phyloP scores from a whole-genome alignment of 495 filamentous ascomycete species.

The Penicillium argentinense region DNA sequence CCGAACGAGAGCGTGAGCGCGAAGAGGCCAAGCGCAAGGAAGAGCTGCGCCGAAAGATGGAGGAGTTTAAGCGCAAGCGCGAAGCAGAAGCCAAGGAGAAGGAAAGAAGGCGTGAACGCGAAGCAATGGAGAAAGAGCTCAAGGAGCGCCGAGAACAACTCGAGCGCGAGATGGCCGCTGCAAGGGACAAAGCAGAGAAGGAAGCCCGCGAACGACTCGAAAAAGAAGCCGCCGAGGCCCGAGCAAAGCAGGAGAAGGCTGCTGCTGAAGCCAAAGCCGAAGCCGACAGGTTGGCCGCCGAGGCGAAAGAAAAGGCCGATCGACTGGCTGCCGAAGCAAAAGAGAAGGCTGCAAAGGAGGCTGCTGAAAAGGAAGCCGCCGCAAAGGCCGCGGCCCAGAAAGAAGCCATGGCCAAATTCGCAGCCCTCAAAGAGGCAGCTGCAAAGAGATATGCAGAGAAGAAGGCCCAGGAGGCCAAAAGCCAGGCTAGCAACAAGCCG shows the following conservation, averaged over 20 bases:
- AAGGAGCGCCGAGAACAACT: constrained; percentile 49
- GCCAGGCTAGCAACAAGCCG: constrained; percentile 27
- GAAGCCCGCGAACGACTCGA: constrained; percentile 44
- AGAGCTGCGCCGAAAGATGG: constrained; percentile 56
- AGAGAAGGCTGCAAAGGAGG: constrained; percentile 37
- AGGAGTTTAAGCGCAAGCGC: constrained; percentile 56
- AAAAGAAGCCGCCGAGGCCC: constrained; percentile 34
- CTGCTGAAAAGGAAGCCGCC: constrained; percentile 46
- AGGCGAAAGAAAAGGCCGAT: constrained; percentile 20
- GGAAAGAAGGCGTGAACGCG: constrained; percentile 45
- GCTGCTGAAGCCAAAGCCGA: constrained; percentile 38
- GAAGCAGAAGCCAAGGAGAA: constrained; percentile 47
- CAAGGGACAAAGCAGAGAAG: constrained; percentile 45
- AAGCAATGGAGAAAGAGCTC: constrained; percentile 52
- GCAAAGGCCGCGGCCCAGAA: constrained; percentile 45
- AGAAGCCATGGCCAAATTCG: constrained; percentile 49
- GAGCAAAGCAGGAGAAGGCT: constrained; percentile 36
- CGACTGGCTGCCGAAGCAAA: constrained; percentile 29
- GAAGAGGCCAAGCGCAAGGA: constrained; percentile 62
- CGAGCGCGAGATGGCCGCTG: constrained; percentile 48
- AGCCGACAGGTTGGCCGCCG: constrained; percentile 28
- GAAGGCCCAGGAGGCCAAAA: constrained; percentile 43
- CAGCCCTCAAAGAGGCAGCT: constrained; percentile 46
- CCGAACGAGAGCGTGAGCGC: constrained; percentile 67
- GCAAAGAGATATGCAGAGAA: constrained; percentile 48